Base-by-base conservation (phyloP, 2,329 filamentous ascomycete genomes). In the Dactylonectria estremocensis region DNA sequence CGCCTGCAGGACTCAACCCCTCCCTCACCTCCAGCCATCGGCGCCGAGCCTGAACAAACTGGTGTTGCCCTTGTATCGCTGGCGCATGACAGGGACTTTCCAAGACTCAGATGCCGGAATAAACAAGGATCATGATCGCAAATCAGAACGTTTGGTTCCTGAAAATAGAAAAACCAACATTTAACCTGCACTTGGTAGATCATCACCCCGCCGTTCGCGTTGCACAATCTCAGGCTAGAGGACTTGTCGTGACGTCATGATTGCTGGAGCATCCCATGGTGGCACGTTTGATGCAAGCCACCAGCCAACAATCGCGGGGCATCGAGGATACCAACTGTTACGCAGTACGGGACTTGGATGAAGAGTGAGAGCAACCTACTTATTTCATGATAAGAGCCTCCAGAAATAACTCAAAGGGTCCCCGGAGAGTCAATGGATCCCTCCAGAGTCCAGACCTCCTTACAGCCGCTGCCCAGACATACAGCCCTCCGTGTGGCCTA, bases 201-300 rank as follows among this genome's bases (percentile, higher is more conserved):
- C 40, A 22, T 50, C 43, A 18, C 45, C 50, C 50, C 59, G 50
- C 58, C 31, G 35, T 28, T 28, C 24, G 24, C 24, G 24, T 53
- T 14, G 53, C 46, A 28, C 48, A 33, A 45, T 13, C 22, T 46
- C 46, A 14, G 31, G 59, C 31, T 61, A 37, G 16, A 24, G n/a
- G 28, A 52, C 53, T 24, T 8, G 13, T 33, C 20, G 64, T 66
- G 64, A 66, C 64, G 64, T 66, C 64, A 66, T 66, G 45, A 45
- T 45, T 37, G 13, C 37, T 24, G 50, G 40, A 35, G 18, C 53
- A 57, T 63, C 61, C 61, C 35, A 18, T 48, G 24, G 52, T 57
- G 52, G 52, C 64, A 43, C 18, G 37, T 53, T 13, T 24, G 45
- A 40, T 53, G 28, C 37, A 40, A 60, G 43, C 31, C 37, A 43